A percentile compares a stretch with the other conserved stretches of the same genome.
Conservation (phyloP, 768 basidiomycete species). For the Boletus coccyginus region DNA sequence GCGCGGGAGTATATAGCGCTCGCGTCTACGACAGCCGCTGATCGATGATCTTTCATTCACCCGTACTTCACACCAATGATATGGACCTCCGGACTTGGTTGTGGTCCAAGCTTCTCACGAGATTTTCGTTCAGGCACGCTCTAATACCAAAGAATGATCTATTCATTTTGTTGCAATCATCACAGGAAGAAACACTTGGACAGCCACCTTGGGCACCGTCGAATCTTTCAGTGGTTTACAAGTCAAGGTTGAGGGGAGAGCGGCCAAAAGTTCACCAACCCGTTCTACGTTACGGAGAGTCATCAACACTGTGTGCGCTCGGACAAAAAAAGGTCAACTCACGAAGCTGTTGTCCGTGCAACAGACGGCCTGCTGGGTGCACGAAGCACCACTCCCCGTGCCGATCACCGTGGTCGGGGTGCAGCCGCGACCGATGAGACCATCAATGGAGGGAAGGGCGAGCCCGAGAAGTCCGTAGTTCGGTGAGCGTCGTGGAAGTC, state of each 20-base stretch:
- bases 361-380: conserved; percentile 17
- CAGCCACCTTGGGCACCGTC: too few species aligned
- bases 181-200: too few species aligned
- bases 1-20: not conserved
- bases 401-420: not conserved
- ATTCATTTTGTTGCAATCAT: too few species aligned
- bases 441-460: not conserved
- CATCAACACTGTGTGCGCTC: not conserved
- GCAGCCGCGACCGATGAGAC: conserved; percentile 10
- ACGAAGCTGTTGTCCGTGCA: conserved; percentile 14
- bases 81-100: too few species aligned
- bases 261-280: conserved; percentile 14
- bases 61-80: not conserved
- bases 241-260: conserved; percentile 7
- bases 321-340: not conserved
- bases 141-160: not conserved
- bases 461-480: not conserved
- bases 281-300: not conserved
- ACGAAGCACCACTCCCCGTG: not conserved
- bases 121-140: not conserved
- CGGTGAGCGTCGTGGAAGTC: not conserved
- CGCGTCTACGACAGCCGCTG: too few species aligned
- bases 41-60: not conserved
- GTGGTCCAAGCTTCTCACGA: not conserved
- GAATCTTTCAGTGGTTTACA: not conserved